phyloP scores from a whole-genome alignment of 1,284 basidiomycete genomes.

The Trametes versicolor region DNA sequence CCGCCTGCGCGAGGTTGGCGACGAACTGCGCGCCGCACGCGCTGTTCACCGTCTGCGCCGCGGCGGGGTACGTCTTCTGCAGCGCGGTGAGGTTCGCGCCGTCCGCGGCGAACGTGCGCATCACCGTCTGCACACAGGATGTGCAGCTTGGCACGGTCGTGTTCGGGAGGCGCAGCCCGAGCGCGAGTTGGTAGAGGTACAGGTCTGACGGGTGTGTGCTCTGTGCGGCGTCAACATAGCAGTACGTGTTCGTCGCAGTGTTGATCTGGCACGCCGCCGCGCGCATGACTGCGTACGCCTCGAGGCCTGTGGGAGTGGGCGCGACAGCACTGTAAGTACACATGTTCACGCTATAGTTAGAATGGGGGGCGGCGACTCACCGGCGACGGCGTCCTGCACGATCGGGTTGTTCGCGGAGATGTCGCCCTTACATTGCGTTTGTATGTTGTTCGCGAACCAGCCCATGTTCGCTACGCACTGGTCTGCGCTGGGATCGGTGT shows the following conservation, averaged over 20 bases:
- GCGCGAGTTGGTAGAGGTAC: constrained; percentile 72
- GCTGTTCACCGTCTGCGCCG: constrained; percentile 45
- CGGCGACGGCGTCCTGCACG: constrained; percentile 60
- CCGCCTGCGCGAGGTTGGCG: constrained; percentile 8
- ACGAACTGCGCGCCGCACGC: constrained; percentile 51
- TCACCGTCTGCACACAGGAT: constrained; percentile 62
- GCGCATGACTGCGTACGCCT: constrained; percentile 67
- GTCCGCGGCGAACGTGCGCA: constrained; percentile 55
- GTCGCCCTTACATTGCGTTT: constrained; percentile 61
- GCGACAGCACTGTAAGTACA: background rate
- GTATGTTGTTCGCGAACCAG: constrained; percentile 62
- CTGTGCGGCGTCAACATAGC: constrained; percentile 71
- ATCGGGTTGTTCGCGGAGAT: constrained; percentile 58
- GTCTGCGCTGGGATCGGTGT: constrained; percentile 57
- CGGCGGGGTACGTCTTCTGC: constrained; percentile 50
- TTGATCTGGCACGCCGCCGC: constrained; percentile 64
- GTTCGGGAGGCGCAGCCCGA: constrained; percentile 61
- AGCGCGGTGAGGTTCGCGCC: constrained; percentile 43
- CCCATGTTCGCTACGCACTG: constrained; percentile 70
- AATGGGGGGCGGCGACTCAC: constrained; percentile 49
- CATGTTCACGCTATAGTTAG: background rate
- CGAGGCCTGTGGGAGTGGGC: constrained; percentile 58
- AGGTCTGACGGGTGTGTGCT: constrained; percentile 62
- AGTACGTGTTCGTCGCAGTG: constrained; percentile 67
- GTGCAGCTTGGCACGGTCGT: constrained; percentile 62